Conservation (phyloP, 2,329 filamentous ascomycete genomes). For the Diaporthe nobilis region DNA sequence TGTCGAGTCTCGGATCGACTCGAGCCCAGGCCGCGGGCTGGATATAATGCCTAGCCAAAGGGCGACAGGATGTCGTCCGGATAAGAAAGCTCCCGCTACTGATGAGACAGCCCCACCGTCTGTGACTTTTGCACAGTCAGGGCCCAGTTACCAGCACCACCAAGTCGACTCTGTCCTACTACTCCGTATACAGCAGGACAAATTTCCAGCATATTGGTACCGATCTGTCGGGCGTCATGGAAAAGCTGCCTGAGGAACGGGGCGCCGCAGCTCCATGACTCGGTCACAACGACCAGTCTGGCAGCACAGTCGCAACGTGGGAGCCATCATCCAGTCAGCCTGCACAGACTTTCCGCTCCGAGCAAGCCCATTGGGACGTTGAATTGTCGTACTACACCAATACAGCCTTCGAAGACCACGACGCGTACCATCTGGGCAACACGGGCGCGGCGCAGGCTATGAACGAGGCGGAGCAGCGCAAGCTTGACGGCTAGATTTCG, state of each 20-base stretch:
- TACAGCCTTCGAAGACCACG: constrained; percentile 10
- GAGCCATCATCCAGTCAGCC: background rate
- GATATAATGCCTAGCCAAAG: constrained; percentile 5
- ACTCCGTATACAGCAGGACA: background rate
- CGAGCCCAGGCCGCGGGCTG: constrained; percentile 9
- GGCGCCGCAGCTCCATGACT: constrained; percentile 9
- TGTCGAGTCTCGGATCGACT: constrained; percentile 27
- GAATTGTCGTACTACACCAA: background rate
- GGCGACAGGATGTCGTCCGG: constrained; percentile 15
- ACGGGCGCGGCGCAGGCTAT: constrained; percentile 27
- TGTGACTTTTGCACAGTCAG: constrained; percentile 9
- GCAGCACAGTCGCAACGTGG: background rate
- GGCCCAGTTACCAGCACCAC: background rate
- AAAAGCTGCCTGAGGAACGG: background rate
- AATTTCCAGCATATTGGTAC: constrained; percentile 27
- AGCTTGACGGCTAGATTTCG: background rate
- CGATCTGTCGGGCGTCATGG: constrained; percentile 3
- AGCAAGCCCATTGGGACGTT: constrained; percentile 15
- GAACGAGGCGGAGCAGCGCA: constrained; percentile 26
- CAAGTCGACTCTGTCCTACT: background rate
- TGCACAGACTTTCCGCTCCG: background rate
- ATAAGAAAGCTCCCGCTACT: constrained; percentile 22
- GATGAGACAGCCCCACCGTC: constrained; percentile 29
- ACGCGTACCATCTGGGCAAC: constrained; percentile 25
- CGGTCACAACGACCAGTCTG: background rate